A percentile compares a stretch with the other conserved stretches of the same genome.
Conservation (phyloP, 2,329 filamentous ascomycete species). For the Cladosporium sp. region DNA sequence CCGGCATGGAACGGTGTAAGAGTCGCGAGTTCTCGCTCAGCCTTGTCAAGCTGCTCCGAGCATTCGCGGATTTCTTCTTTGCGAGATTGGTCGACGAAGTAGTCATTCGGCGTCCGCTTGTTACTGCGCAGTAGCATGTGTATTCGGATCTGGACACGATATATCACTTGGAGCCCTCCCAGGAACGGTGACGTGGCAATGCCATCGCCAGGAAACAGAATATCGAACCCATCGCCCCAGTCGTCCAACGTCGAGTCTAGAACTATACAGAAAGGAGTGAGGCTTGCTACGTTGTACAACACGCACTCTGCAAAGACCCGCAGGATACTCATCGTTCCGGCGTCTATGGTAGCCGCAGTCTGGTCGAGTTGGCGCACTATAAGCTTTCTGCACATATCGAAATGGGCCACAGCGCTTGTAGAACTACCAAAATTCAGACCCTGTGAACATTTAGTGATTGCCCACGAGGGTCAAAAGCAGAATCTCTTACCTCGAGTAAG, state of each 20-base stretch:
- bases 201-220: conserved; percentile 12
- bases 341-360: background rate
- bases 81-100: background rate
- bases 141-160: conserved; percentile 21
- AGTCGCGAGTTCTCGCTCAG: background rate
- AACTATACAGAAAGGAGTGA: conserved; percentile 17
- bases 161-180: conserved; percentile 21
- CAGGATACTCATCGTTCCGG: conserved; percentile 18
- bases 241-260: background rate
- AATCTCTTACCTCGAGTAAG: background rate
- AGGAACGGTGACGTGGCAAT: conserved; percentile 21
- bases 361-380: conserved; percentile 16
- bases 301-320: conserved; percentile 24
- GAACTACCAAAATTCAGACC: conserved; percentile 22
- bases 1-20: background rate
- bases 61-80: background rate
- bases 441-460: background rate
- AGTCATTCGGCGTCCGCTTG: background rate
- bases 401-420: conserved; percentile 21
- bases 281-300: conserved; percentile 21
- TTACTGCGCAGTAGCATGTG: conserved; percentile 18
- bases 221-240: conserved; percentile 19
- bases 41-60: background rate
- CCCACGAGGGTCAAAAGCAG: background rate
- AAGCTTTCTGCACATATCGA: conserved; percentile 23